A percentile compares a stretch with the other conserved stretches of the same genome.
Evolutionary conservation across 257 asterid species (phyloP).

Genomic region (Pogostemon cablin): DNA sequence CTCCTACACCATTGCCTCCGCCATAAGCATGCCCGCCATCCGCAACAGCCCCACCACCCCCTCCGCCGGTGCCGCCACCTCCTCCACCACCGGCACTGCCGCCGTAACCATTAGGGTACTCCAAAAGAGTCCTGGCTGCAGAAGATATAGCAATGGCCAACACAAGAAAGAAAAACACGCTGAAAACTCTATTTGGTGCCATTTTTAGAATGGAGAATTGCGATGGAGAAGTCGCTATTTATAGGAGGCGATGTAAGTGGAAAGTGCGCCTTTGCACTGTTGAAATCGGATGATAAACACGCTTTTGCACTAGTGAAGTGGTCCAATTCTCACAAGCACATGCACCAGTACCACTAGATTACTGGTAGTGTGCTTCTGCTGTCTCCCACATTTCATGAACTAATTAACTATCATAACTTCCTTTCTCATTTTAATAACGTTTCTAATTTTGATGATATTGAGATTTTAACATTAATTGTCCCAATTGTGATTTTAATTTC

Average conservation of each 20-base stretch:
- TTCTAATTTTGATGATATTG: background rate
- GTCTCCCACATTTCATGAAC: conserved; percentile 59
- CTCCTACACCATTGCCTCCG: conserved; percentile 44
- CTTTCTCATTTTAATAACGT: background rate
- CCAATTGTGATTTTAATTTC: no score
- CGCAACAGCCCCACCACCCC: conserved; percentile 50
- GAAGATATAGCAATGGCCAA: conserved; percentile 51
- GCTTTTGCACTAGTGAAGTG: conserved; percentile 56
- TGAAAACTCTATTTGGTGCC: conserved; percentile 38
- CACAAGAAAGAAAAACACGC: conserved; percentile 43
- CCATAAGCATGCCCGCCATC: conserved; percentile 41
- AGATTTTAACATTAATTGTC: no score
- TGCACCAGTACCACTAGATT: conserved; percentile 27
- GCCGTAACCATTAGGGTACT: conserved; percentile 29
- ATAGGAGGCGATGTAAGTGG: conserved; percentile 37
- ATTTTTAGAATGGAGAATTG: conserved; percentile 26
- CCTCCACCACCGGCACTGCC: conserved; percentile 47
- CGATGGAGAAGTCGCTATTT: conserved; percentile 39
- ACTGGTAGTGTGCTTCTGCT: conserved; percentile 64
- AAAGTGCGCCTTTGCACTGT: conserved; percentile 44
- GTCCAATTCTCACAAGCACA: conserved; percentile 50
- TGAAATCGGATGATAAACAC: conserved; percentile 29
- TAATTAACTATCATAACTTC: background rate
- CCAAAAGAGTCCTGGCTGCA: conserved; percentile 67
- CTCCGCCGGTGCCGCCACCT: conserved; percentile 52